A percentile compares a stretch with the other conserved stretches of the same genome.
These are phyloP conservation scores for Umbelopsis sp. DNA, from an alignment of 192 early-diverging fungal species.

Conservation along the genomic window DNA sequence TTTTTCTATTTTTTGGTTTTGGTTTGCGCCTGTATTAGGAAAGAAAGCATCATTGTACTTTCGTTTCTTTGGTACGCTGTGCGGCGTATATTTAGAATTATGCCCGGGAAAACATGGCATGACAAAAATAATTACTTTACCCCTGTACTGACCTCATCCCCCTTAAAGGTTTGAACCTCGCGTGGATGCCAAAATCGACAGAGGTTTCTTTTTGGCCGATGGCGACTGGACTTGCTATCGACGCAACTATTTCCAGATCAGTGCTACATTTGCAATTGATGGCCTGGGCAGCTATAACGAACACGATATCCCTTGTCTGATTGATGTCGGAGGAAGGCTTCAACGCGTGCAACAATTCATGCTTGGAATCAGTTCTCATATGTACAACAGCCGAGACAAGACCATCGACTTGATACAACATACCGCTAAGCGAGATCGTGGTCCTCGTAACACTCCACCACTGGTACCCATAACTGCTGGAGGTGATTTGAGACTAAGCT, in stretches of 20 bases:
- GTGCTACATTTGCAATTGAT: constrained; percentile 47
- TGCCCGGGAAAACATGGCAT: background rate
- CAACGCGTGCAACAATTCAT: constrained; percentile 61
- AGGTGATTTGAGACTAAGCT: constrained; percentile 42
- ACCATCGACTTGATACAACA: constrained; percentile 71
- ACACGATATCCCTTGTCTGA: constrained; percentile 57
- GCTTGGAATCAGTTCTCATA: constrained; percentile 65
- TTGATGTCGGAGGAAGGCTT: constrained; percentile 47
- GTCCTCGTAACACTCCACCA: constrained; percentile 66
- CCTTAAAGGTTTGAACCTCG: constrained; percentile 50
- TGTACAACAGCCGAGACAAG: constrained; percentile 53
- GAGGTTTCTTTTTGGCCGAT: constrained; percentile 79
- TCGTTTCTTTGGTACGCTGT: background rate
- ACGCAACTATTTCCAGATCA: constrained; percentile 87
- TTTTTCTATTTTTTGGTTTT: background rate
- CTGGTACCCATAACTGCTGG: constrained; percentile 48
- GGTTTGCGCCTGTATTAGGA: background rate
- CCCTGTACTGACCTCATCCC: constrained; percentile 6
- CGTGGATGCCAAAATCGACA: constrained; percentile 70
- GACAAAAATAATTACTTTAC: constrained; percentile 5
- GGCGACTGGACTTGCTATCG: constrained; percentile 86
- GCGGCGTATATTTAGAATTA: background rate
- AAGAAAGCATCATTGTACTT: background rate
- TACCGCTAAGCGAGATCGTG: constrained; percentile 86
- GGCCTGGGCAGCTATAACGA: constrained; percentile 36